These are phyloP conservation scores for Oemleria cerasiformis DNA, from an alignment of 306 rosid species.

Conservation along the genomic window DNA sequence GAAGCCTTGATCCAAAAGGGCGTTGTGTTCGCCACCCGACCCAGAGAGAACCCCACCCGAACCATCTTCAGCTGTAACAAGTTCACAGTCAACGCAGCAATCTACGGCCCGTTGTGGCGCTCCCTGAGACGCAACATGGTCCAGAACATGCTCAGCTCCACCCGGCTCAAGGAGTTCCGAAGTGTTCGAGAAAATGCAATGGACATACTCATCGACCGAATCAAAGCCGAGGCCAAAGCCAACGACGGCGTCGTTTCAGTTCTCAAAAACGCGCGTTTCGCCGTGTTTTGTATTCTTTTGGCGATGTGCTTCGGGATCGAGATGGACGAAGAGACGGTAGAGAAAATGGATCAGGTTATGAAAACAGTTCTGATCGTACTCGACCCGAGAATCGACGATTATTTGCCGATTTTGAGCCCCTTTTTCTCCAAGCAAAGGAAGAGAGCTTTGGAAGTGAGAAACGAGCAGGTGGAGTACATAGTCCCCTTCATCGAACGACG, in stretches of 20 bases:
- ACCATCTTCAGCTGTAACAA: constrained; percentile 79
- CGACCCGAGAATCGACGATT: constrained; percentile 86
- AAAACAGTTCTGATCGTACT: constrained; percentile 58
- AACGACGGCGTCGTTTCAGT: constrained; percentile 61
- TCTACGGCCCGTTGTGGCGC: constrained; percentile 81
- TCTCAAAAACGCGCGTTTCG: constrained; percentile 68
- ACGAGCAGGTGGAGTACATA: constrained; percentile 54
- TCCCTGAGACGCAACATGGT: constrained; percentile 83
- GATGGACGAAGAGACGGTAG: constrained; percentile 66
- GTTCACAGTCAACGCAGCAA: constrained; percentile 77
- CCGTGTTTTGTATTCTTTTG: constrained; percentile 71
- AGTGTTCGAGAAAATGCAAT: constrained; percentile 60
- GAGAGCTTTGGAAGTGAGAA: constrained; percentile 55
- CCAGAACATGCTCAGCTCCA: constrained; percentile 89
- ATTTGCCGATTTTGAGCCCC: constrained; percentile 65
- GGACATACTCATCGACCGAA: constrained; percentile 55
- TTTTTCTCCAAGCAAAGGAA: constrained; percentile 84
- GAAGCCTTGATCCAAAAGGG: constrained; percentile 80
- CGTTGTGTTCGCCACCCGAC: constrained; percentile 51
- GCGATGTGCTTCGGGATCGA: constrained; percentile 89
- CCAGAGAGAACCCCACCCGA: constrained; percentile 75
- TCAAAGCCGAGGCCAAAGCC: constrained; percentile 54
- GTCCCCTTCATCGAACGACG: constrained; percentile 62
- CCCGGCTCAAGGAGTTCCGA: constrained; percentile 62
- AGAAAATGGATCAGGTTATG: constrained; percentile 68